Base-by-base conservation (phyloP, 495 filamentous ascomycete genomes). In the Daldinia grandis region DNA sequence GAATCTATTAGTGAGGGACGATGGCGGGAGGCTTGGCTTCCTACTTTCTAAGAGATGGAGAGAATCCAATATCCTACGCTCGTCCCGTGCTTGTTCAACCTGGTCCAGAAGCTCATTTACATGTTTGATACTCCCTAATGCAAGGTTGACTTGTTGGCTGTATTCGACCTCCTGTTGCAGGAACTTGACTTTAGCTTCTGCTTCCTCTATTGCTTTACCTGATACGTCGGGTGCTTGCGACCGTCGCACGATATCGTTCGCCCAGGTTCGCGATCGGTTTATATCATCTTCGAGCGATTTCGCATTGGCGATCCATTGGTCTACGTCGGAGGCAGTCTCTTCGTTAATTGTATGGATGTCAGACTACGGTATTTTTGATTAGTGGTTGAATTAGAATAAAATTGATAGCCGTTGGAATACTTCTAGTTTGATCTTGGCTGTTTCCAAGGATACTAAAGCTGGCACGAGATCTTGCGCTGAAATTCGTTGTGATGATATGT, bases 231-330 rank as follows among this genome's bases (percentile, higher is more conserved):
- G 89, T 5, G 87, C 84, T 71, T 92, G 88, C 62, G 93, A 88
- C 63, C 91, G 83, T 61, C 87, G 85, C 8, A 93, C 86, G 51
- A 98, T 95, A 50, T 91, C 87, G 56, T 87, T 88, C 17, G 93
- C 92, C 28, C 90, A 89, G 9, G 84, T 82, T 66, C 90, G 87
- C 17, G 92, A 91, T 35, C 84, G 84, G 71, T 91, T 85, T 64
- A 98, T 92, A 71, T 97, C 94, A 31, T 86, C 84, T 73, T 93
- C 91, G n/a, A 97, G 87, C 56, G 90, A 87, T 76, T 91, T 91
- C 33, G 93, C 93, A 77, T 94, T 92, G 21, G 83, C 78, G 61
- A 95, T 91, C 94, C 94, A 98, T 66, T 88, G 83, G 74, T 93
- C 90, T 68, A 95, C 89, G 74, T 95, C 91, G 21, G 90, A 87